Base-by-base conservation (phyloP, 192 early-diverging fungal genomes). In the Backusella psychrophila region DNA sequence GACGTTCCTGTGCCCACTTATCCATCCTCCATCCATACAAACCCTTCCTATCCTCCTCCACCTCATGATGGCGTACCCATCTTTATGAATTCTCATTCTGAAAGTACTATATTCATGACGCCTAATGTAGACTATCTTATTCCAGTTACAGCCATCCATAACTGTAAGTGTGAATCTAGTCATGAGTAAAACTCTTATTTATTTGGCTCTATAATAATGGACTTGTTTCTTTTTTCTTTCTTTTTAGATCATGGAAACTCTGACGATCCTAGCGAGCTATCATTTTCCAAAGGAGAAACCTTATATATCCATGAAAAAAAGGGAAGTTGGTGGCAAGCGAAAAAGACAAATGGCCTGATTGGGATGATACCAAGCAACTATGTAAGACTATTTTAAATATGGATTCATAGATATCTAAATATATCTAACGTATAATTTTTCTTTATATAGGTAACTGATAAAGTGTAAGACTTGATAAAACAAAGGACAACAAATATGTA, bases 291-390 rank as follows among this genome's bases (percentile, higher is more conserved):
- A 83, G 94, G 93, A 71, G 95, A 97, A 68, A 77, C 91, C n/a
- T 81, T 98, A 81, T 91, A 95, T 69, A 88, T 98, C 49, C 85
- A 93, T 11, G 95, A 97, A 78, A 96, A 91, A 80, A 93, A 92
- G 83, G 97, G 97, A 78, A 96, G 96, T 80, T 98, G 97, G 97
- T 98, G 97, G 96, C 93, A 97, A 82, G 95, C 94, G 71, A 90
- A 90, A 72, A 93, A 92, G 80, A 80, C 87, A 42, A 90, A 95
- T 78, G 95, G 95, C n/a, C 79, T 85, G 0, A 79, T 93, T 14
- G 96, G 96, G 53, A 98, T 98, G 83, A 94, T 90, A 19, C 96
- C 96, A 19, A 92, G 90, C 82, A 98, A 98, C 85, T 98, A 96
- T 72, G 77, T 82, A 74, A 79, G 80, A 71, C 1, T 8, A 31